Percentiles rank a stretch among this genome's conserved stretches.
phyloP scores from a whole-genome alignment of 495 filamentous ascomycete species.

The Penicillium tannophilum region DNA sequence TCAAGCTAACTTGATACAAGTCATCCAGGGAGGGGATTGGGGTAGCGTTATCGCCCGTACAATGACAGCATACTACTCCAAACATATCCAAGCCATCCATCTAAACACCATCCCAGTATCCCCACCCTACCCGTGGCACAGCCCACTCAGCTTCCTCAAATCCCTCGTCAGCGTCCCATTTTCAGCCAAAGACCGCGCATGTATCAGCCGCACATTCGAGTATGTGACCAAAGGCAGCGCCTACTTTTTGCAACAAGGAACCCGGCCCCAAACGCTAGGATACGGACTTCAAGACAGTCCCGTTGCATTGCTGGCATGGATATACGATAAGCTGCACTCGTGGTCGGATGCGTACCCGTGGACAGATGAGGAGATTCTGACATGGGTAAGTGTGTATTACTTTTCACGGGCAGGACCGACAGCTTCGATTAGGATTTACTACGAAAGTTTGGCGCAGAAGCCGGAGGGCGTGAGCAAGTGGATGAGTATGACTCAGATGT shows the following conservation, averaged over 20 bases:
- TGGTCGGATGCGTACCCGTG: slow-evolving; percentile 55
- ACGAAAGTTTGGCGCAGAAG: slow-evolving; percentile 39
- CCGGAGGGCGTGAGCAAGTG: slow-evolving; percentile 19
- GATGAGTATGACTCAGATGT: slow-evolving; percentile 18
- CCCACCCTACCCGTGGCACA: slow-evolving; percentile 36
- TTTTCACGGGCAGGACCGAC: slow-evolving; percentile 54
- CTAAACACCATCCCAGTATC: slow-evolving; percentile 43
- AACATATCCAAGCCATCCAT: slow-evolving; percentile 46
- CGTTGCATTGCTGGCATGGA: slow-evolving; percentile 55
- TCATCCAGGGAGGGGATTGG: slow-evolving; percentile 55
- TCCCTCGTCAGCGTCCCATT: slow-evolving; percentile 40
- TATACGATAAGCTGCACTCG: slow-evolving; percentile 55
- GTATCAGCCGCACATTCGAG: slow-evolving; percentile 31
- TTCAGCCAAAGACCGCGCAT: slow-evolving; percentile 34
- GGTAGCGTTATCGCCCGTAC: slow-evolving; percentile 46
- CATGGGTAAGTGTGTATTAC: slow-evolving; percentile 56
- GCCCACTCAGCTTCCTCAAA: slow-evolving; percentile 37
- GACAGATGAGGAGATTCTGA: slow-evolving; percentile 57
- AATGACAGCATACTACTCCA: slow-evolving; percentile 43
- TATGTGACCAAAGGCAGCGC: slow-evolving; percentile 43
- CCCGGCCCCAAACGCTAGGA: slow-evolving; percentile 52
- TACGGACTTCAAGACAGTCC: slow-evolving; percentile 55
- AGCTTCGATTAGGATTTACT: slow-evolving; percentile 53
- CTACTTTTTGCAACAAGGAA: slow-evolving; percentile 49
- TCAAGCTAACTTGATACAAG: slow-evolving; percentile 23